Evolutionary conservation across 2,329 filamentous ascomycete species (phyloP).

Genomic region (Aspergillus thermomutatus): DNA sequence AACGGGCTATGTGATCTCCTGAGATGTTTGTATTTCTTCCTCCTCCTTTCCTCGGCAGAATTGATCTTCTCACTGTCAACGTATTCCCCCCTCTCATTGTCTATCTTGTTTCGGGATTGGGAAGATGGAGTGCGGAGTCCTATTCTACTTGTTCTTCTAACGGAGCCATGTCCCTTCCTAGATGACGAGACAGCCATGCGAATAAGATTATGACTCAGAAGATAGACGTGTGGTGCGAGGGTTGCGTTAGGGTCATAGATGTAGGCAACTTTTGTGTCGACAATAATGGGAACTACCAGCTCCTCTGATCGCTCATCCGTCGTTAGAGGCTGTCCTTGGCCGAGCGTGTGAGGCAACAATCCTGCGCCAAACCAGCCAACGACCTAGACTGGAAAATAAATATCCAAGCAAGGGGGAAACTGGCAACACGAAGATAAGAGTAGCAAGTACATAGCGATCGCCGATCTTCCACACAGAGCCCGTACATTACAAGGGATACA

Average conservation of each 20-base stretch:
- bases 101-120: conserved; percentile 21
- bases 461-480: too few relatives aligned
- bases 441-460: too few relatives aligned
- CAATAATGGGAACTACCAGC: background rate
- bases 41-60: conserved; percentile 3
- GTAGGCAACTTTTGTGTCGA: background rate
- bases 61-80: conserved; percentile 11
- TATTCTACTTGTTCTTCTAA: conserved; percentile 23
- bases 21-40: conserved; percentile 10
- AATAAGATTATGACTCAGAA: conserved; percentile 23
- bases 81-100: conserved; percentile 15
- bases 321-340: too few relatives aligned
- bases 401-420: too few relatives aligned
- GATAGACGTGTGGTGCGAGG: conserved; percentile 1
- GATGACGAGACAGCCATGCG: conserved; percentile 25
- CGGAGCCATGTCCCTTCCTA: conserved; percentile 22
- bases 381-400: too few relatives aligned
- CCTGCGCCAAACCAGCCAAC: too few relatives aligned
- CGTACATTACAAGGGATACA: too few relatives aligned
- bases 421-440: too few relatives aligned
- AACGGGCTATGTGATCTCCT: conserved; percentile 17
- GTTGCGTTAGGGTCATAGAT: too few relatives aligned
- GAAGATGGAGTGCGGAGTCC: conserved; percentile 26
- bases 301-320: background rate
- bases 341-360: too few relatives aligned